Conservation (phyloP, 768 basidiomycete species). For the Suillus plorans region DNA sequence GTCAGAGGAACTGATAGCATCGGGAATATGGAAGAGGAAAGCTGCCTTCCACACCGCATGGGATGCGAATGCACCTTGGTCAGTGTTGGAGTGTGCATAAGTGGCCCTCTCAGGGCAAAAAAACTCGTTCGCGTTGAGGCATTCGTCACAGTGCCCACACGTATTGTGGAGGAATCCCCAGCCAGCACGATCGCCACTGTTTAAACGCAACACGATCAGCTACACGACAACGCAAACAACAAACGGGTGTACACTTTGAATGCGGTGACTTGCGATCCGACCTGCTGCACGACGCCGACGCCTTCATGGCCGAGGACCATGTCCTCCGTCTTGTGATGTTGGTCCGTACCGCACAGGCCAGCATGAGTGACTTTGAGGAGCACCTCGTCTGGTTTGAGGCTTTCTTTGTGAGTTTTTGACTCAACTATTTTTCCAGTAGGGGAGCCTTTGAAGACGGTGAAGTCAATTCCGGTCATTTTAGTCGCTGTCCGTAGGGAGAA, state of each 20-base stretch:
- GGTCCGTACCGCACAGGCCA: constrained; percentile 41
- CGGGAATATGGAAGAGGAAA: constrained; percentile 37
- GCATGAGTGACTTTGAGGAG: constrained; percentile 33
- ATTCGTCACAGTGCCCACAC: constrained; percentile 34
- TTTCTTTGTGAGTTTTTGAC: constrained; percentile 12
- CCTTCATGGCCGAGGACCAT: constrained; percentile 44
- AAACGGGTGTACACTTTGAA: constrained; percentile 33
- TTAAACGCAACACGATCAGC: neutral
- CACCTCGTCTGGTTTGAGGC: constrained; percentile 28
- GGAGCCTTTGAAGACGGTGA: constrained; percentile 33
- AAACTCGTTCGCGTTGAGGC: constrained; percentile 33
- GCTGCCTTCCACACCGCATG: constrained; percentile 35
- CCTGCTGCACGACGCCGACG: constrained; percentile 31
- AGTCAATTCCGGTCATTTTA: constrained; percentile 19
- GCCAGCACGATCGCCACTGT: constrained; percentile 36
- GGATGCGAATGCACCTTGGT: constrained; percentile 36
- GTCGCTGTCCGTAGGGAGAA: neutral
- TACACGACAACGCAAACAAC: neutral
- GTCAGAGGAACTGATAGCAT: constrained; percentile 24
- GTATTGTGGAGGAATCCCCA: constrained; percentile 35
- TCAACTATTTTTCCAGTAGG: constrained; percentile 19
- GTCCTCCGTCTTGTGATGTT: constrained; percentile 30
- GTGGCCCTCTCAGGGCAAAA: constrained; percentile 24
- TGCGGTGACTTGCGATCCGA: constrained; percentile 28
- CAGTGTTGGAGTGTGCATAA: constrained; percentile 24